Percentiles rank a stretch among this genome's conserved stretches.
phyloP scores from a whole-genome alignment of 495 filamentous ascomycete genomes.

The Talaromyces adpressus region DNA sequence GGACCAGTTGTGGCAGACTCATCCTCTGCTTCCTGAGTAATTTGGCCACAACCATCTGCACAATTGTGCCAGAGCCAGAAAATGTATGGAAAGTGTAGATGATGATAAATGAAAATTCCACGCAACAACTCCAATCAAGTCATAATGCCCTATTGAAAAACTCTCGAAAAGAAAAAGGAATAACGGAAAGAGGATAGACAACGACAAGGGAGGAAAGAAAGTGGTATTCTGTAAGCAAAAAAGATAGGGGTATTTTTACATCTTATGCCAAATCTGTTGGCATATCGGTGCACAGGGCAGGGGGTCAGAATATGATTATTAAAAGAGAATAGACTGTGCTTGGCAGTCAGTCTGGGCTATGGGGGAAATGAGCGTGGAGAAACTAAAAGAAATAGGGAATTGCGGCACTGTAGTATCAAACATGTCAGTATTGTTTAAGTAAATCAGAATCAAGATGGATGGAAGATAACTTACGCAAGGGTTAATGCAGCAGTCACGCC shows the following conservation, averaged over 20 bases:
- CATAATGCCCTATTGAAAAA: slow-evolving; percentile 9
- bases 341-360: background rate
- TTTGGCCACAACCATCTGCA: background rate
- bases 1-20: background rate
- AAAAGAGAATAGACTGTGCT: background rate
- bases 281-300: background rate
- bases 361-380: background rate
- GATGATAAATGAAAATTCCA: background rate
- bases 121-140: slow-evolving; percentile 1
- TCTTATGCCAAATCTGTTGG: slow-evolving; percentile 2
- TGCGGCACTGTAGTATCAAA: slow-evolving; percentile 27
- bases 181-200: background rate
- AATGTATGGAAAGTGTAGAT: background rate
- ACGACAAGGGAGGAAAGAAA: slow-evolving; percentile 3
- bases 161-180: slow-evolving; percentile 8
- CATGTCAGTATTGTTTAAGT: slow-evolving; percentile 14
- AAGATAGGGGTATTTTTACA: slow-evolving; percentile 10
- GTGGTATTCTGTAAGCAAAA: slow-evolving; percentile 3
- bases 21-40: background rate
- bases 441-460: background rate
- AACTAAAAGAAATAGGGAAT: slow-evolving; percentile 42
- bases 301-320: slow-evolving; percentile 2
- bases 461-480: slow-evolving; percentile 64
- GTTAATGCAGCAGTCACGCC: slow-evolving; percentile 79
- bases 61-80: background rate